Base-by-base conservation (phyloP, 352 stramenopile species). In the Phytophthora sp. region DNA sequence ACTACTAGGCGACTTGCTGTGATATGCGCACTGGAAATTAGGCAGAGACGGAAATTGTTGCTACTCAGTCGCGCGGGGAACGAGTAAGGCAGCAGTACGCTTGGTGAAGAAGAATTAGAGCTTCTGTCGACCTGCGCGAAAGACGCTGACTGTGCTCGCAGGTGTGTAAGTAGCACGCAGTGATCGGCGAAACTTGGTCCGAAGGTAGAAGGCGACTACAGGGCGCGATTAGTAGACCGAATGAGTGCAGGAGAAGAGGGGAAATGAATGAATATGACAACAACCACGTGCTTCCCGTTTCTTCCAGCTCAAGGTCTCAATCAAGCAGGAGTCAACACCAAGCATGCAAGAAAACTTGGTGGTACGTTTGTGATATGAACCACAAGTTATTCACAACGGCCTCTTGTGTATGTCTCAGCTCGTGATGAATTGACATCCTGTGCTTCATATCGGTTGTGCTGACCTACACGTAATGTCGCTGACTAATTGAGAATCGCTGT, bases 401-500 rank as follows among this genome's bases (percentile, higher is more conserved):
- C 26, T 60, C 13, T 35, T 16, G 7, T 38, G n/a, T n/a, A n/a
- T n/a, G n/a, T n/a, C n/a, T 21, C 21, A 55, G 39, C 38, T 61
- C n/a, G 9, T 49, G 30, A 52, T 27, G 21, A 35, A 64, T 38
- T 49, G 41, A 42, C 57, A 51, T 30, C 33, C 29, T 65, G 53
- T 57, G 30, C 44, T 38, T 49, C 38, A 9, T 51, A 21, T 21
- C 31, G 49, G 13, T 42, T 56, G 20, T 52, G 29, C 55, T 49
- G 20, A 30, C 27, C 30, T 63, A 45, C 21, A 27, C 30, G 46
- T 31, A 24, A 29, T 51, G 36, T 16, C 4, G 47, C 4, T 60
- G 30, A 35, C 67, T 84, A 95, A 73, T 95, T 95, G 56, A 95
- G 80, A 76, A 95, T 94, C 42, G 86, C 89, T 16, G 88, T 88